These are phyloP conservation scores for Alternaria rosae DNA, from an alignment of 2,329 filamentous ascomycete genomes.

Conservation along the genomic window DNA sequence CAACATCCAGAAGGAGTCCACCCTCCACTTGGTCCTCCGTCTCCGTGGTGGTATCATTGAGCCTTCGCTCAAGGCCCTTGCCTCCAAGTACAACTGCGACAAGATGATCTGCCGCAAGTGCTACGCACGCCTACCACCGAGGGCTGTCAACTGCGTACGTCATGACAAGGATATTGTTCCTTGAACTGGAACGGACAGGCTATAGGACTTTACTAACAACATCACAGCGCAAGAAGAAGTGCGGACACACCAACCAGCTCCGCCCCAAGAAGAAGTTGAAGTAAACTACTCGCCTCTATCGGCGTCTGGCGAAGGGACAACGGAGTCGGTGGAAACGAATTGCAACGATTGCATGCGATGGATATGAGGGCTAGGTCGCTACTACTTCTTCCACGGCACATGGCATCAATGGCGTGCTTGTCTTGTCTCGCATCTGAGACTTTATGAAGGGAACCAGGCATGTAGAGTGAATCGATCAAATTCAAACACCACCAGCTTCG, in stretches of 20 bases:
- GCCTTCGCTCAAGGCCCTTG: slow-evolving; percentile 97
- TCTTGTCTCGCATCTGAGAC: slow-evolving; percentile 35
- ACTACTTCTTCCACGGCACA: slow-evolving; percentile 29
- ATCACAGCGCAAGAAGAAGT: slow-evolving; percentile 83
- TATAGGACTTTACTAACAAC: slow-evolving; percentile 25
- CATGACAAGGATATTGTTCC: neutral
- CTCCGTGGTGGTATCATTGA: slow-evolving; percentile 98
- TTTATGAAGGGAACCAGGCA: slow-evolving; percentile 36
- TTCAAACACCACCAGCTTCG: slow-evolving; percentile 26
- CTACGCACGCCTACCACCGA: slow-evolving; percentile 94
- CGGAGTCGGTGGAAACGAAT: slow-evolving; percentile 39
- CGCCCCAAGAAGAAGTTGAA: slow-evolving; percentile 99
- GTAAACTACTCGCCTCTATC: slow-evolving; percentile 62
- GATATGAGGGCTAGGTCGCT: slow-evolving; percentile 37
- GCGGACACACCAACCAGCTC: slow-evolving; percentile 99
- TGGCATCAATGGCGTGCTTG: slow-evolving; percentile 34
- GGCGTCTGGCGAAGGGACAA: slow-evolving; percentile 44
- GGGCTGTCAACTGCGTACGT: slow-evolving; percentile 92
- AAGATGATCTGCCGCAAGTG: slow-evolving; percentile 99
- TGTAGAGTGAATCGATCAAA: slow-evolving; percentile 48
- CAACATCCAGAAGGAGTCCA: slow-evolving; percentile 99
- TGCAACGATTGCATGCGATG: slow-evolving; percentile 43
- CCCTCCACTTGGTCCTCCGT: slow-evolving; percentile 97
- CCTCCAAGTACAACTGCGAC: slow-evolving; percentile 99
- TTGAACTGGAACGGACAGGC: neutral